These are phyloP conservation scores for Vigna angularis DNA, from an alignment of 306 rosid species.

Conservation along the genomic window DNA sequence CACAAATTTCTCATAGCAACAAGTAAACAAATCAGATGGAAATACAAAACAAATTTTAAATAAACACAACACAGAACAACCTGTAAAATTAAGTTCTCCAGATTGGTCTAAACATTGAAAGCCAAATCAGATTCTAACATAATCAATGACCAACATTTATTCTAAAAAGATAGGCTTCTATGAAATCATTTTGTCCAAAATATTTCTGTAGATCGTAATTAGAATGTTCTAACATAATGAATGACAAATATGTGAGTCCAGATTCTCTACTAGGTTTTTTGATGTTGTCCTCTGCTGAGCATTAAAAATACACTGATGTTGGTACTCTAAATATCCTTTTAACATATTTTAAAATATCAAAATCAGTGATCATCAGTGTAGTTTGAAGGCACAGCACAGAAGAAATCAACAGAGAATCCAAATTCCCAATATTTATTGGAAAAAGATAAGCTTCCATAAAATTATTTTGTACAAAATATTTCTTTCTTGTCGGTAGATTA, in stretches of 20 bases:
- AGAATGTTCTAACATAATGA: no score
- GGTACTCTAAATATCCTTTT: no score
- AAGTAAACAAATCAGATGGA: background rate
- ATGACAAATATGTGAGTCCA: no score
- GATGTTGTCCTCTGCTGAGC: no score
- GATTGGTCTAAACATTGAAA: background rate
- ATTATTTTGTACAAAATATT: background rate
- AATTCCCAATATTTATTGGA: background rate
- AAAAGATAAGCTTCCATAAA: constrained; percentile 7
- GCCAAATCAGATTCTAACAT: background rate
- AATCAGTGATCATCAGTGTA: no score
- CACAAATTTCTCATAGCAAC: background rate
- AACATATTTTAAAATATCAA: no score
- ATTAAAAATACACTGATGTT: no score
- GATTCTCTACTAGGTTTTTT: no score
- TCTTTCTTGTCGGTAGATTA: background rate
- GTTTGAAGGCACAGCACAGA: no score
- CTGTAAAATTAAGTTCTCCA: background rate
- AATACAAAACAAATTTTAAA: background rate
- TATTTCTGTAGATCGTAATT: background rate
- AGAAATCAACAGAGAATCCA: no score
- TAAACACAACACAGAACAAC: background rate
- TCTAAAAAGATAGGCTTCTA: constrained; percentile 9
- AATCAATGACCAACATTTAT: background rate
- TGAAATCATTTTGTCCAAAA: background rate